Base-by-base conservation (phyloP, 768 basidiomycete species). In the Pleurotus giganteus region DNA sequence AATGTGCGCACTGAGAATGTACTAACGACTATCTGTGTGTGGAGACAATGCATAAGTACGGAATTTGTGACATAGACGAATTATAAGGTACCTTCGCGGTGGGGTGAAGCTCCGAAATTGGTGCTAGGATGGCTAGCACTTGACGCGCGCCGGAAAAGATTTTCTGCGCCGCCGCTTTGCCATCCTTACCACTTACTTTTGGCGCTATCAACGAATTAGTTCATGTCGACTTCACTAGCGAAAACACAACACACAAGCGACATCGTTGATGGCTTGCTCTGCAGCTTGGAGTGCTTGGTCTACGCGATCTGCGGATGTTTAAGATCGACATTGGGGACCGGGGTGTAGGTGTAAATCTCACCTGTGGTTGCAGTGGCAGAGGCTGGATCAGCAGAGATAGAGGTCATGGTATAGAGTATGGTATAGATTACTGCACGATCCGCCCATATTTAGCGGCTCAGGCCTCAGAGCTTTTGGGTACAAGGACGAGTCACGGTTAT, bases 231-330 rank as follows among this genome's bases (percentile, higher is more conserved):
- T 36, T 12, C 26, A 23, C 11, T 9, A 7, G n/a, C 4, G 9
- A 17, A 17, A 24, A 24, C 4, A 31, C 19, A 4, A 37, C 49
- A 8, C 32, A 51, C 49, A 24, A 7, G 49, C 49, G 15, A 51
- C 49, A 36, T 29, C 49, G n/a, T n/a, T n/a, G 31, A 51, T 51
- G 21, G 49, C 49, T 51, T 51, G 32, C 19, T 51, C 49, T 24
- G 49, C 49, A 4, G 31, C 37, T 24, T 37, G n/a, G 12, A 51
- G 15, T 5, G 49, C 49, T 13, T 51, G 50, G 19, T 58, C 44
- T 19, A 43, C 24, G 8, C 53, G 53, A 13, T 41, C 53, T 55
- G 26, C 5, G 5, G 15, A 41, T 41, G 39, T 7, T 3, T n/a
- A n/a, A 41, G 39, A n/a, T 31, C 27, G 15, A 24, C 37, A n/a